phyloP scores from a whole-genome alignment of 257 asterid species.

The Leonotis leonurus region DNA sequence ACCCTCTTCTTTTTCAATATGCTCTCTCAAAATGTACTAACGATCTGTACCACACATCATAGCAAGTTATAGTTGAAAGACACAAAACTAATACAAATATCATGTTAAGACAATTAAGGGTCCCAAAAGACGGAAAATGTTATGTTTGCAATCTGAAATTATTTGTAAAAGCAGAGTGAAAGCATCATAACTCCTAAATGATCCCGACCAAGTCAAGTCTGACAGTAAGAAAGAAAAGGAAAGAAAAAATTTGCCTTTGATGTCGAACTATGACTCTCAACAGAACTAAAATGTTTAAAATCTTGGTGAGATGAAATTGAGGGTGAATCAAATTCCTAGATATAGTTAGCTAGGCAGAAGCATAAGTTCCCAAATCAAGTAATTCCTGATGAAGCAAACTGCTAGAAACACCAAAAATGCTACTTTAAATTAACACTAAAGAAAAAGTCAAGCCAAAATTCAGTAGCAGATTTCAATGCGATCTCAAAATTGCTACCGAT shows the following conservation, averaged over 20 bases:
- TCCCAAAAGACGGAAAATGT: not conserved
- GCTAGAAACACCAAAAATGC: not conserved
- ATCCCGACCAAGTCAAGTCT: not conserved
- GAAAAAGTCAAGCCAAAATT: not conserved
- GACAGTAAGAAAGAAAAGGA: not conserved
- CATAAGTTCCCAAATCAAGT: not conserved
- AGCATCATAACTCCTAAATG: not conserved
- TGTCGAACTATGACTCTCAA: not conserved
- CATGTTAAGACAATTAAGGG: not conserved
- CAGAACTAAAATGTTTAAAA: not conserved
- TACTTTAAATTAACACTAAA: no score
- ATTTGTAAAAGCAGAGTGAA: not conserved
- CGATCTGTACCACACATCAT: constrained; percentile 1
- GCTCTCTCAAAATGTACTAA: not conserved
- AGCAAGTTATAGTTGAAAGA: not conserved
- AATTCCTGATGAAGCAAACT: not conserved
- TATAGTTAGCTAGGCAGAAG: not conserved
- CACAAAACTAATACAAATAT: not conserved
- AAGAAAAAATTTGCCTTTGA: not conserved
- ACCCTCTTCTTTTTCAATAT: not conserved
- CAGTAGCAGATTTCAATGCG: constrained; percentile 4
- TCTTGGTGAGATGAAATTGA: not conserved
- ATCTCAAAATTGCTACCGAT: not conserved
- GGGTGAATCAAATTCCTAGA: not conserved
- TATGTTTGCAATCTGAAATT: not conserved